Evolutionary conservation across 2,329 filamentous ascomycete species (phyloP), one percentile per base, ranked within the genome.

Genomic region (Trichoderma endophyticum): DNA sequence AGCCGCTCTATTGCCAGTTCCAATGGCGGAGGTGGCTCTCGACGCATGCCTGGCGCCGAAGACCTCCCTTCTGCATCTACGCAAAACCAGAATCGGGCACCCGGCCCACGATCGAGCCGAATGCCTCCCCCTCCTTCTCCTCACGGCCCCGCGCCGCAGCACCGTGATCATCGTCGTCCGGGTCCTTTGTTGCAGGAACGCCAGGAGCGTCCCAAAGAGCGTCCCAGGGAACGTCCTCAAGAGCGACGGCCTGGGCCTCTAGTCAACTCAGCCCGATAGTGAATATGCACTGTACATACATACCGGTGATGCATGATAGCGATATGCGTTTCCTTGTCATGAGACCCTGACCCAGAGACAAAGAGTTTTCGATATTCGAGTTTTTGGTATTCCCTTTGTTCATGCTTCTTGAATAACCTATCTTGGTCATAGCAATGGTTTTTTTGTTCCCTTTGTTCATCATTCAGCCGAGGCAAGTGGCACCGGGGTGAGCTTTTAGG

Each of bases 181-280:
- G 67, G 67, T 6, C 67, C 67, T 34, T 36, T 62, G 57, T 28
- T 61, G 15, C 67, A 70, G 30, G 67, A 70, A 26, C 67, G 67
- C 32, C 71, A 73, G 6, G 80, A 80, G 61, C 80, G 63, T 36
- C 65, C 63, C 30, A 61, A 26, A 9, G 65, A 63, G 14, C 70
- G 64, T 3, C 66, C 48, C 6, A 26, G 36, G 8, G 72, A 74
- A 66, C 71, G 68, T 30, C 71, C 62, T 51, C 72, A 71, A 63
- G 72, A 73, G 34, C 72, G 72, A 30, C 72, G 62, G 30, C 62
- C 63, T 9, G 80, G 80, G 65, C 80, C 80, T 48, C 73, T 81
- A 26, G 79, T 81, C 24, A 78, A 78, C 59, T 77, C 76, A 9
- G 80, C 79, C 15, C 73, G 74, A 60, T 77, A 63, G 64, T n/a